Evolutionary conservation across 176 grass and related monocot species (phyloP).

Genomic region (Paspalum notatum): DNA sequence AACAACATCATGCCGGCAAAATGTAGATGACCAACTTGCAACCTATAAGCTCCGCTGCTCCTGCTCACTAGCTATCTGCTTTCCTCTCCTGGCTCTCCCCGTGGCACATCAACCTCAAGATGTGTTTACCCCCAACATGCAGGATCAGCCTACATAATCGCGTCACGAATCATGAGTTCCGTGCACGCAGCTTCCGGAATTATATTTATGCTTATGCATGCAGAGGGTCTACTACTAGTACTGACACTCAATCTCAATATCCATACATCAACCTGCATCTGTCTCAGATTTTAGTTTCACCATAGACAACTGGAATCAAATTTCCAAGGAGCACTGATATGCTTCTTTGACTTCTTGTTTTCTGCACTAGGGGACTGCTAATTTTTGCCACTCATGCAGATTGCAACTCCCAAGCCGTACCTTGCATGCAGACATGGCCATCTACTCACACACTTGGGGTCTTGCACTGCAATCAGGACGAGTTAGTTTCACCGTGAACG

Average conservation of each 20-base stretch:
- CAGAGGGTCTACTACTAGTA: neutral
- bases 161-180: neutral
- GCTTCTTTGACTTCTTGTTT: neutral
- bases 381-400: neutral
- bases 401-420: neutral
- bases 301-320: no score
- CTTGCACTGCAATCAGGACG: slow-evolving; percentile 29
- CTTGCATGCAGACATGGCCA: slow-evolving; percentile 21
- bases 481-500: slow-evolving; percentile 48
- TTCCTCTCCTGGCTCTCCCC: neutral
- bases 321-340: neutral
- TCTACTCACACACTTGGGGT: slow-evolving; percentile 36
- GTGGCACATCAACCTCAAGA: slow-evolving; percentile 9
- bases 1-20: neutral
- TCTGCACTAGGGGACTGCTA: neutral
- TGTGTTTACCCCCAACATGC: neutral
- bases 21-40: slow-evolving; percentile 42
- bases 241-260: no score
- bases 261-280: no score
- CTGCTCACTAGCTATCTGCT: neutral
- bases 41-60: slow-evolving; percentile 3
- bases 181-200: neutral
- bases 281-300: no score
- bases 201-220: neutral
- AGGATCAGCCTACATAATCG: neutral